phyloP scores from a whole-genome alignment of 352 stramenopile genomes.

The Phytophthora ohioensis region DNA sequence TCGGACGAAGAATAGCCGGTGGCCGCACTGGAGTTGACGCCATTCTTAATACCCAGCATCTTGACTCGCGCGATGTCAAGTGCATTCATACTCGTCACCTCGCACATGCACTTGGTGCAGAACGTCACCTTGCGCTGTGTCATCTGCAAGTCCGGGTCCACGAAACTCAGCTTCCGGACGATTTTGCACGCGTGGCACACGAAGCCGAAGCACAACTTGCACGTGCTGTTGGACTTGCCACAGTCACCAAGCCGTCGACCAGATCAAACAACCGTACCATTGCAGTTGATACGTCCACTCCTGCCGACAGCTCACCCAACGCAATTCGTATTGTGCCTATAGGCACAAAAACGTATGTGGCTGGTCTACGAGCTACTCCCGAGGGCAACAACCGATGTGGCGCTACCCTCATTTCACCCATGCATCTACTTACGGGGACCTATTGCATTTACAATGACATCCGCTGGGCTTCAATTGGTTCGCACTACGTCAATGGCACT shows the following conservation, averaged over 20 bases:
- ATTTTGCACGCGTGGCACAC: conserved; percentile 18
- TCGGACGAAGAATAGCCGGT: conserved; percentile 2
- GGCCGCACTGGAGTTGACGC: neutral
- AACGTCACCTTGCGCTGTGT: conserved; percentile 16
- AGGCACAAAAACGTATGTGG: too few relatives aligned
- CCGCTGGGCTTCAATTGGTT: too few relatives aligned
- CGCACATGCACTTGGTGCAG: conserved; percentile 5
- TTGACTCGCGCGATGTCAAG: conserved; percentile 11
- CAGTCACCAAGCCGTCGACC: conserved; percentile 5
- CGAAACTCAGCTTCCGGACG: conserved; percentile 17
- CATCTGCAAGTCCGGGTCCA: conserved; percentile 22
- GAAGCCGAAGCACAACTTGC: conserved; percentile 9
- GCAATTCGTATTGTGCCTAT: too few relatives aligned
- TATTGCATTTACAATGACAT: too few relatives aligned
- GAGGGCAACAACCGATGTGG: too few relatives aligned
- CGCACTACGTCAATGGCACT: too few relatives aligned
- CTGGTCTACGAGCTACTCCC: too few relatives aligned
- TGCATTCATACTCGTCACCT: conserved; percentile 13
- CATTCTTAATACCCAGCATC: neutral
- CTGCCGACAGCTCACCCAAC: too few relatives aligned
- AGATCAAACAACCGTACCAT: too few relatives aligned
- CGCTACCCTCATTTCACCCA: too few relatives aligned
- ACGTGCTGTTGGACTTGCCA: conserved; percentile 14
- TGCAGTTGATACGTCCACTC: too few relatives aligned
- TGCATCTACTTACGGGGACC: too few relatives aligned